A percentile compares a stretch with the other conserved stretches of the same genome.
phyloP scores from a whole-genome alignment of 2,329 filamentous ascomycete genomes.

The Colletotrichum sp. region DNA sequence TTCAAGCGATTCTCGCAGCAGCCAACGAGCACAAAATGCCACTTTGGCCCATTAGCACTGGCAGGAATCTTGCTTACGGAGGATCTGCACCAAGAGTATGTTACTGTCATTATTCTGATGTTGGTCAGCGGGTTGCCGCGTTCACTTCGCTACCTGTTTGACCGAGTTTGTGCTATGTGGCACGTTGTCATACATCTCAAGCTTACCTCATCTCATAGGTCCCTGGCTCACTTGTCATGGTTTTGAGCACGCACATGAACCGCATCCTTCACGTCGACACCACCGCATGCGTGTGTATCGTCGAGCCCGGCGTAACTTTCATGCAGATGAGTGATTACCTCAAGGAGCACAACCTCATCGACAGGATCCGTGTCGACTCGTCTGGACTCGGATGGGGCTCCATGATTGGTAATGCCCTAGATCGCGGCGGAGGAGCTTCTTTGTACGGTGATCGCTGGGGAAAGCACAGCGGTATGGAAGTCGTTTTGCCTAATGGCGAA shows the following conservation, averaged over 20 bases:
- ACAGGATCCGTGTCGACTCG: conserved; percentile 47
- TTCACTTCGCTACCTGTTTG: too few species aligned
- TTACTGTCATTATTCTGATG: neutral
- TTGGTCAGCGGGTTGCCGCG: too few species aligned
- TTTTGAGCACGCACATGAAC: conserved; percentile 59
- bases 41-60: conserved; percentile 55
- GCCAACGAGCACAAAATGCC: conserved; percentile 50
- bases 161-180: too few species aligned
- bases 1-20: conserved; percentile 41
- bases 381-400: conserved; percentile 46
- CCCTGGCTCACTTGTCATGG: conserved; percentile 52
- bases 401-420: conserved; percentile 49
- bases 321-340: conserved; percentile 55
- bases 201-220: conserved; percentile 29
- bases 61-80: conserved; percentile 58
- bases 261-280: conserved; percentile 55
- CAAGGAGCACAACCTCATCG: conserved; percentile 38
- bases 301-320: conserved; percentile 63
- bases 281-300: conserved; percentile 52
- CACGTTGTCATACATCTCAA: accelerated
- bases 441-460: conserved; percentile 34
- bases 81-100: conserved; percentile 52
- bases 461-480: conserved; percentile 45
- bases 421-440: conserved; percentile 52
- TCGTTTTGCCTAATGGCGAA: conserved; percentile 50